phyloP scores from a whole-genome alignment of 2,329 filamentous ascomycete species.

The Reticulascus tulasneorum region DNA sequence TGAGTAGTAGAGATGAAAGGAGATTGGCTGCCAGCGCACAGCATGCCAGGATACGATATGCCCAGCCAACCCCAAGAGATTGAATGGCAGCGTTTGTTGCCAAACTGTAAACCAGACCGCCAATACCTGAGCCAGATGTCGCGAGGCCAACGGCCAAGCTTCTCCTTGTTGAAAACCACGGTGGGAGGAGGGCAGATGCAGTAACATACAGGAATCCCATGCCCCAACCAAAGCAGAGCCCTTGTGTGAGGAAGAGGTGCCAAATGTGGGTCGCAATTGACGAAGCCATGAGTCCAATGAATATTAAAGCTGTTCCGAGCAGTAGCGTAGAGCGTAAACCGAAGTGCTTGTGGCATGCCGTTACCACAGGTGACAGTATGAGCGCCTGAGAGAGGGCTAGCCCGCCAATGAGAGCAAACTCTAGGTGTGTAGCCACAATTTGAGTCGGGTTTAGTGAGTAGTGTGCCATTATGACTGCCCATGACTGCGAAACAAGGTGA shows the following conservation, averaged over 20 bases:
- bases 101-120: slow-evolving; percentile 20
- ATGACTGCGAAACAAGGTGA: slow-evolving; percentile 30
- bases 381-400: slow-evolving; percentile 45
- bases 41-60: slow-evolving; percentile 46
- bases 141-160: slow-evolving; percentile 55
- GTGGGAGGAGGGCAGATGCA: slow-evolving; percentile 50
- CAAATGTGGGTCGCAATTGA: slow-evolving; percentile 50
- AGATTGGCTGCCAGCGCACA: slow-evolving; percentile 50
- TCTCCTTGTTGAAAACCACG: slow-evolving; percentile 56
- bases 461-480: slow-evolving; percentile 52
- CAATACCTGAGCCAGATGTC: slow-evolving; percentile 46
- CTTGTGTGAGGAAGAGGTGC: slow-evolving; percentile 59
- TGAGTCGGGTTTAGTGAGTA: slow-evolving; percentile 50
- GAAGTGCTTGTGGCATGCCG: slow-evolving; percentile 20
- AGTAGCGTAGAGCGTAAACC: slow-evolving; percentile 38
- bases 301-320: slow-evolving; percentile 48
- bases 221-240: slow-evolving; percentile 56
- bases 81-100: slow-evolving; percentile 44
- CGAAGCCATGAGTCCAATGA: slow-evolving; percentile 47
- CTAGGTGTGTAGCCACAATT: slow-evolving; percentile 45
- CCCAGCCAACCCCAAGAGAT: slow-evolving; percentile 48
- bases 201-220: slow-evolving; percentile 59
- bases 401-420: slow-evolving; percentile 58
- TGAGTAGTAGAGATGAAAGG: slow-evolving; percentile 46
- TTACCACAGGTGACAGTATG: slow-evolving; percentile 35